Base-by-base conservation (phyloP, 129 eudicot species). In the Scalesia atractyloides region DNA sequence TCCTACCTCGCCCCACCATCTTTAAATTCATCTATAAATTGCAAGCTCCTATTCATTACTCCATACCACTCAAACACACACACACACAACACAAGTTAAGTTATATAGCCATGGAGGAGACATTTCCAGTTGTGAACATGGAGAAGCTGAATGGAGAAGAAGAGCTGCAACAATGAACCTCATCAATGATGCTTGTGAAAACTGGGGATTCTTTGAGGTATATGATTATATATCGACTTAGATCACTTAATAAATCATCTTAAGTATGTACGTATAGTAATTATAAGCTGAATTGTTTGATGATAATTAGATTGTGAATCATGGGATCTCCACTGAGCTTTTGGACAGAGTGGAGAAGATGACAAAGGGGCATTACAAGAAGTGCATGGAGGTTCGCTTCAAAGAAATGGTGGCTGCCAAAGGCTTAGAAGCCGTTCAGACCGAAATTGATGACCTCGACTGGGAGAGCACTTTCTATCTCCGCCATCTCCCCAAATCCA, bases 181-280 rank as follows among this genome's bases (percentile, higher is more conserved):
- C 19, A 94, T 94, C 69, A 83, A 86, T 41, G 91, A 94, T 86
- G 99, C 97, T 66, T 94, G 97, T 65, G 93, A 90, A 76, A 90
- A 94, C 73, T 94, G 99, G 99, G 99, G 97, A 11, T 94, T 90
- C 83, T 90, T 94, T 79, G 96, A 94, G 96, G 99, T 94, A 81
- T 7, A 63, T n/a, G 48, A 7, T 1, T 37, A 58, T 30, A 30
- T 30, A 30, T 30, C 34, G 4, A 30, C 34, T 30, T 30, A 30
- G 3, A 30, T 3, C 2, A 30, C 34, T 30, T 30, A 30, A 30
- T 30, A 24, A 24, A 24, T 24, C 2, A 24, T 68, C 30, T 8
- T 16, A 43, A 18, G 41, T n/a, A 14, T 17, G 34, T 14, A 13
- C 13, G 26, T 46, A 17, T 5, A 22, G 7, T 9, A 18, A 18